Conservation (phyloP, 495 filamentous ascomycete genomes). For the Terfezia boudieri region DNA sequence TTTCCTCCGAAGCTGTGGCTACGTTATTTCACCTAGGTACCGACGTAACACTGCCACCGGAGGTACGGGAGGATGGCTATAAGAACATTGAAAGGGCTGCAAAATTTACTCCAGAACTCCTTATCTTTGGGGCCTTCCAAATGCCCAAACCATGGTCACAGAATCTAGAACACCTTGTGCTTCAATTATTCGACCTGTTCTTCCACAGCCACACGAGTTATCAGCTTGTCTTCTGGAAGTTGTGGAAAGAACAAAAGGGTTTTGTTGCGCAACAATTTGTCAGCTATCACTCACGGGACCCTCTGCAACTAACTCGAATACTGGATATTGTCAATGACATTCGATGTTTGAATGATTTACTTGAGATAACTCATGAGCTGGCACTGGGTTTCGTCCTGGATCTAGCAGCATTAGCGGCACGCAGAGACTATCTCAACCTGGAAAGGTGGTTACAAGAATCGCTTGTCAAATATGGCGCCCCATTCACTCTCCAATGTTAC, state of each 20-base stretch:
- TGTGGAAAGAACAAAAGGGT: constrained; percentile 67
- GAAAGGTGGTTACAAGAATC: constrained; percentile 48
- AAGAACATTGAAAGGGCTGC: constrained; percentile 17
- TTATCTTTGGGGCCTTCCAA: constrained; percentile 18
- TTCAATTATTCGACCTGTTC: constrained; percentile 38
- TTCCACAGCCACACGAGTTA: constrained; percentile 41
- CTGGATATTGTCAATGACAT: constrained; percentile 33
- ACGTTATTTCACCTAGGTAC: constrained; percentile 60
- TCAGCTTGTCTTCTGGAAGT: constrained; percentile 63
- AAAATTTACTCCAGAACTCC: constrained; percentile 17
- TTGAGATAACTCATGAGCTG: constrained; percentile 4
- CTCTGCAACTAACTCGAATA: constrained; percentile 50
- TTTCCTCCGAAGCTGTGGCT: constrained; percentile 66
- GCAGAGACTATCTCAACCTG: constrained; percentile 54
- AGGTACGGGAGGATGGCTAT: constrained; percentile 13
- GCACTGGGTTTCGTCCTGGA: constrained; percentile 54
- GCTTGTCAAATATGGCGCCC: constrained; percentile 16
- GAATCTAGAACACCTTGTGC: constrained; percentile 38
- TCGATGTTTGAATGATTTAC: constrained; percentile 16
- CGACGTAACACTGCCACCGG: constrained; percentile 26
- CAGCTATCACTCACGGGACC: constrained; percentile 54
- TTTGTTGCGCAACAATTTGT: constrained; percentile 64
- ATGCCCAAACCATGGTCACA: constrained; percentile 41
- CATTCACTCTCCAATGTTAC: constrained; percentile 17
- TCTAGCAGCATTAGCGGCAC: constrained; percentile 70